These are phyloP conservation scores for Dothidotthia symphoricarpi DNA, from an alignment of 2,329 filamentous ascomycete species.

Conservation along the genomic window DNA sequence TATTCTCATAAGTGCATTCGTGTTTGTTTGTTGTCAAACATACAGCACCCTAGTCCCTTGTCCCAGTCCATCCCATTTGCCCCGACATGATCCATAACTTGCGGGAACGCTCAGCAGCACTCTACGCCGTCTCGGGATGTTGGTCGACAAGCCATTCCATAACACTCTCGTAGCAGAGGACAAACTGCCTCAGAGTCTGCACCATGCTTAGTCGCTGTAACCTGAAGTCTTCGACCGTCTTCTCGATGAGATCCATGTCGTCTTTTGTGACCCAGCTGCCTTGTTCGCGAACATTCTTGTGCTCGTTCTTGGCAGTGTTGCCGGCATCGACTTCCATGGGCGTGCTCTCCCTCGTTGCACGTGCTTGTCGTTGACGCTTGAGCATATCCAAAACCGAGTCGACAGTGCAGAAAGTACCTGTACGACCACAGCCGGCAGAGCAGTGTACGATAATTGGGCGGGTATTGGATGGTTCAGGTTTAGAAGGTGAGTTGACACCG, in stretches of 20 bases:
- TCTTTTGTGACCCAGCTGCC: constrained; percentile 68
- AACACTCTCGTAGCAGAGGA: constrained; percentile 93
- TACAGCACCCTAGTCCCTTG: too few species aligned
- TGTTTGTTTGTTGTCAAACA: too few species aligned
- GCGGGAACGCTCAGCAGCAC: neutral
- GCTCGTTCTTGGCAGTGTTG: constrained; percentile 8
- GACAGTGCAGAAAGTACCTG: constrained; percentile 93
- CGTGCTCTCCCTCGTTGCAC: constrained; percentile 32
- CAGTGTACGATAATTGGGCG: constrained; percentile 90
- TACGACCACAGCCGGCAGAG: constrained; percentile 91
- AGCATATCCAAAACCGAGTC: constrained; percentile 96
- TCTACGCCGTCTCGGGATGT: constrained; percentile 35
- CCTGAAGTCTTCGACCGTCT: constrained; percentile 88
- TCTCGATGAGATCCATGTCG: constrained; percentile 74
- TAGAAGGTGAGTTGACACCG: constrained; percentile 50
- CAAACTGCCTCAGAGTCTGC: constrained; percentile 87
- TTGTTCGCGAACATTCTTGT: constrained; percentile 42
- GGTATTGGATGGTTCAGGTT: constrained; percentile 53
- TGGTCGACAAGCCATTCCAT: constrained; percentile 74
- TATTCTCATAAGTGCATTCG: too few species aligned
- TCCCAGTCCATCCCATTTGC: too few species aligned
- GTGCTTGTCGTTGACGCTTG: constrained; percentile 68
- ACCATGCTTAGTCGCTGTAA: constrained; percentile 92
- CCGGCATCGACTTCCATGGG: constrained; percentile 44
- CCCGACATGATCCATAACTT: too few species aligned